These are phyloP conservation scores for Chrysoporthe deuterocubensis DNA, from an alignment of 2,329 filamentous ascomycete species.

Conservation along the genomic window DNA sequence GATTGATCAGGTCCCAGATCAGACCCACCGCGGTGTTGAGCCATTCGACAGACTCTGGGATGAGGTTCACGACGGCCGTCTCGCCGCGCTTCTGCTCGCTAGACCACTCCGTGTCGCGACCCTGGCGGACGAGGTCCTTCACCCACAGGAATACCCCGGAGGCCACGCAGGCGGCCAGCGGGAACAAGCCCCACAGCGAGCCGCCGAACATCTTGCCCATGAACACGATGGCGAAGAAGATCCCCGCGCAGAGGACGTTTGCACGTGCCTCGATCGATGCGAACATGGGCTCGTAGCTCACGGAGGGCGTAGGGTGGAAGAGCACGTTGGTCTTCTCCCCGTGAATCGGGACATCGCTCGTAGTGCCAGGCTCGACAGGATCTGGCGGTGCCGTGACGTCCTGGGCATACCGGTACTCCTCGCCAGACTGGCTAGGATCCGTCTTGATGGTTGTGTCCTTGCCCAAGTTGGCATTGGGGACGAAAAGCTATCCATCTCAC, in stretches of 20 bases:
- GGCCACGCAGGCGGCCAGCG: conserved; percentile 70
- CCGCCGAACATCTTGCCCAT: conserved; percentile 82
- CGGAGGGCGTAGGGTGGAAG: conserved; percentile 90
- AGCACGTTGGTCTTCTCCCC: conserved; percentile 96
- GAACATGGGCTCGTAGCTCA: conserved; percentile 91
- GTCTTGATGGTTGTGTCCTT: conserved; percentile 76
- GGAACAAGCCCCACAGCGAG: conserved; percentile 74
- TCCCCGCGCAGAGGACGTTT: conserved; percentile 69
- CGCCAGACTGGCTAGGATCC: conserved; percentile 69
- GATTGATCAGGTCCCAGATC: conserved; percentile 90
- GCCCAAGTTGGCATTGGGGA: conserved; percentile 87
- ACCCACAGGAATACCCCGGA: conserved; percentile 88
- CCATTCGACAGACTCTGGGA: conserved; percentile 95
- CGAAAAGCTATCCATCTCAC: conserved; percentile 61
- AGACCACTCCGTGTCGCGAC: conserved; percentile 83
- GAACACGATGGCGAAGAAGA: conserved; percentile 75
- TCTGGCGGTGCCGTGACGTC: conserved; percentile 91
- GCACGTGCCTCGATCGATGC: conserved; percentile 74
- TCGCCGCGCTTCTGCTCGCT: conserved; percentile 84
- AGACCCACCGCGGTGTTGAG: conserved; percentile 87
- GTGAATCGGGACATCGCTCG: conserved; percentile 92
- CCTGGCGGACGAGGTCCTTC: conserved; percentile 82
- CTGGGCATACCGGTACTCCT: conserved; percentile 83
- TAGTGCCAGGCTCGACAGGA: conserved; percentile 78
- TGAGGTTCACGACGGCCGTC: conserved; percentile 83